Evolutionary conservation across 306 rosid species (phyloP), one percentile per base, ranked within the genome.

Genomic region (Ochetophila trinervis): DNA sequence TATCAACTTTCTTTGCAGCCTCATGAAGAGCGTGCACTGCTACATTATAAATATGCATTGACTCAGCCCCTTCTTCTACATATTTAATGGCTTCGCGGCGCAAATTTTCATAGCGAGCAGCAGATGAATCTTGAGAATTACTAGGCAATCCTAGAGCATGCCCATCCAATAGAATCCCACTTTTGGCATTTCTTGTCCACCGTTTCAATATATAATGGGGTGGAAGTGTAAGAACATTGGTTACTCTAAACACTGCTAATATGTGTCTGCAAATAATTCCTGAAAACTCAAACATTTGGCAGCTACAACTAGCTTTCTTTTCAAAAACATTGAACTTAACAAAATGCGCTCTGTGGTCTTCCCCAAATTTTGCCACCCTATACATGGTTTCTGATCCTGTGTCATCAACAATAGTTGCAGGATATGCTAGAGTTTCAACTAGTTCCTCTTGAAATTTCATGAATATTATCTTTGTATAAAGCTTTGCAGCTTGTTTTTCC

Each of bases 211-310:
- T 70, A 21, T 74, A 79, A 55, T 74, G 74, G n/a, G 77, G 50
- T 6, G 84, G 80, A 60, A 79, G 76, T 6, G 84, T 79, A 34
- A 79, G 77, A 56, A 79, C 84, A 60, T 79, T 74, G 27, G 65
- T 78, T 35, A 74, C 83, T 60, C 73, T 64, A 58, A 78, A 78
- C 6, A 78, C 75, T 34, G 83, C 79, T 69, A 78, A 69, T 56
- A 78, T 65, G 55, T 78, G 79, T 48, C 83, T 73, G 21, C 83
- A 78, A 30, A 65, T 73, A 36, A 78, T 69, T 34, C 79, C 83
- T n/a, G 75, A 57, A 73, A 72, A 73, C 65, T 78, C 78, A 63
- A 73, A 78, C 72, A 68, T 63, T 68, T 74, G 83, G 60, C 79
- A 78, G 61, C 76, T 74, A 60, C 79, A 78, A 48, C 64, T 64